phyloP scores from a whole-genome alignment of 352 stramenopile genomes.

The Pythium brachiatum region DNA sequence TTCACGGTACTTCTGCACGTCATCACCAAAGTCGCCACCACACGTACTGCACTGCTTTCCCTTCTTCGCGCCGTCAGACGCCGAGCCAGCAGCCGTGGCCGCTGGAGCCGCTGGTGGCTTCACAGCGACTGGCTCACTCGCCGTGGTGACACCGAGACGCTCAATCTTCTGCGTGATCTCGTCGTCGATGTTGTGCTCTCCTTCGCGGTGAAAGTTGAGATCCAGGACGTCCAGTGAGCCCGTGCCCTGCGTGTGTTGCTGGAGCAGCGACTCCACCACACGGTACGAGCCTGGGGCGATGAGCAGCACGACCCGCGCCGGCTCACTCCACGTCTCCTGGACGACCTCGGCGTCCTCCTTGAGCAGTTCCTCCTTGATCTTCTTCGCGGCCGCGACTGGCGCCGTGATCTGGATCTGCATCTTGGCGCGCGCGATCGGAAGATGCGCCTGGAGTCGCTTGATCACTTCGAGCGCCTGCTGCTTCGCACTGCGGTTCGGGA shows the following conservation, averaged over 20 bases:
- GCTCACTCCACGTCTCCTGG: conserved; percentile 58
- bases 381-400: conserved; percentile 38
- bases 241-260: conserved; percentile 45
- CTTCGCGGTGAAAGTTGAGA: conserved; percentile 91
- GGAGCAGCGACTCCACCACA: conserved; percentile 66
- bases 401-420: conserved; percentile 93
- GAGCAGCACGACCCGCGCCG: conserved; percentile 59
- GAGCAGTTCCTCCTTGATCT: conserved; percentile 57
- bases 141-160: conserved; percentile 44
- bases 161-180: conserved; percentile 89
- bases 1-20: conserved; percentile 82
- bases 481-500: conserved; percentile 95
- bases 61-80: conserved; percentile 37
- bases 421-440: conserved; percentile 96
- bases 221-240: conserved; percentile 90
- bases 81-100: conserved; percentile 4
- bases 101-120: conserved; percentile 6
- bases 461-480: conserved; percentile 97
- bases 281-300: conserved; percentile 80
- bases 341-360: conserved; percentile 68
- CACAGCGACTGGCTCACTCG: conserved; percentile 14
- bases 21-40: conserved; percentile 87
- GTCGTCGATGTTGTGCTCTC: conserved; percentile 88
- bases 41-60: conserved; percentile 89
- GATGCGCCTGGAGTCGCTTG: conserved; percentile 88